Conservation (phyloP, 352 stramenopile genomes). For the Phytophthora foliorum region DNA sequence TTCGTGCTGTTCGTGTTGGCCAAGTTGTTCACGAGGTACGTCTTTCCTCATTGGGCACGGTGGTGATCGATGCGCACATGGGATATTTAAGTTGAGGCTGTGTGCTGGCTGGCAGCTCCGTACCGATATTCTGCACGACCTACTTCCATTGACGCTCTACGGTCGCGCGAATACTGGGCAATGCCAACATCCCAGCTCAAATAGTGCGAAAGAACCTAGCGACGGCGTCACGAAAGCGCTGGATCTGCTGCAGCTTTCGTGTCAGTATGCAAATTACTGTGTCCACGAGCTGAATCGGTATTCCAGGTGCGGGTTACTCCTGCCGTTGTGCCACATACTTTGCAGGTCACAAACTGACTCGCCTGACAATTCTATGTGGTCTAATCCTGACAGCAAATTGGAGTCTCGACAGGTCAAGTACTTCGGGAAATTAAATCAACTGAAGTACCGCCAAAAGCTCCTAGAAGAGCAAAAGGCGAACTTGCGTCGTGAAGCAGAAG, state of each 20-base stretch:
- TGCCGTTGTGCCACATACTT: background rate
- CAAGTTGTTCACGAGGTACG: slow-evolving; percentile 53
- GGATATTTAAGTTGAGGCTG: background rate
- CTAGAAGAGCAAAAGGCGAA: slow-evolving; percentile 37
- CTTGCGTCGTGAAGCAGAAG: slow-evolving; percentile 44
- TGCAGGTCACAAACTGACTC: background rate
- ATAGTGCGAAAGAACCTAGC: background rate
- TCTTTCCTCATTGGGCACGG: background rate
- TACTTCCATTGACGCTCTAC: slow-evolving; percentile 53
- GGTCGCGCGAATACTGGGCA: background rate
- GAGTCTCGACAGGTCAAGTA: slow-evolving; percentile 12
- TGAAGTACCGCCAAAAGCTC: slow-evolving; percentile 19
- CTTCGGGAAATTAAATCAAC: slow-evolving; percentile 9
- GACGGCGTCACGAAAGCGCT: slow-evolving; percentile 36
- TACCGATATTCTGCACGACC: slow-evolving; percentile 44
- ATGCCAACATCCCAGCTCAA: background rate
- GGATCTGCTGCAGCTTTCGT: slow-evolving; percentile 66
- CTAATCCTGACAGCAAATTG: slow-evolving; percentile 20
- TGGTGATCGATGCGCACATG: too few species aligned
- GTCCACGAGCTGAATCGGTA: slow-evolving; percentile 42
- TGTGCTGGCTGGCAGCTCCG: slow-evolving; percentile 26
- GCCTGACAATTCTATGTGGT: background rate
- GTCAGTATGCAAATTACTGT: slow-evolving; percentile 70
- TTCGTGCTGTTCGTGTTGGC: slow-evolving; percentile 40
- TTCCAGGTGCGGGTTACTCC: slow-evolving; percentile 45